Percentiles rank a stretch among this genome's conserved stretches.
phyloP scores from a whole-genome alignment of 2,329 filamentous ascomycete genomes.

The Paracamarosporium sp. region DNA sequence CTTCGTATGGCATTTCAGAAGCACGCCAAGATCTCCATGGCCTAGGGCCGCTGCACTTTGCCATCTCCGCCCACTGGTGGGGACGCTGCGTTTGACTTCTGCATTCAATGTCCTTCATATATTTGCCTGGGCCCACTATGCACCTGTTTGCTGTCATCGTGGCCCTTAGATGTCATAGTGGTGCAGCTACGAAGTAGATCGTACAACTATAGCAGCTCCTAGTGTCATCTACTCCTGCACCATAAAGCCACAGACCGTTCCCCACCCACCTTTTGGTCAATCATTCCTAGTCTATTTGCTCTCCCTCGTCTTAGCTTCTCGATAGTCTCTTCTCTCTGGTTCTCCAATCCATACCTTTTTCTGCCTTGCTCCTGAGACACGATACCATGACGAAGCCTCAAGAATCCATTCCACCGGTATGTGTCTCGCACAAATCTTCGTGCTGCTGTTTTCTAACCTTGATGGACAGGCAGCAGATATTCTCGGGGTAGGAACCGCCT shows the following conservation, averaged over 20 bases:
- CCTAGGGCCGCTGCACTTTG: conserved; percentile 19
- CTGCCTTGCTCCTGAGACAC: background rate
- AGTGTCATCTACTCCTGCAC: conserved; percentile 4
- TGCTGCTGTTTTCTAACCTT: conserved; percentile 25
- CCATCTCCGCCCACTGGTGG: conserved; percentile 21
- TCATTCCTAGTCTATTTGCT: conserved; percentile 12
- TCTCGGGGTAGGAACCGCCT: conserved; percentile 40
- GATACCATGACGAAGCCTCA: conserved; percentile 38
- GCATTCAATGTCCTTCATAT: conserved; percentile 10
- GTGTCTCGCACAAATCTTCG: conserved; percentile 9
- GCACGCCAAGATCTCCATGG: conserved; percentile 13
- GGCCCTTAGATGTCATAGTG: conserved; percentile 12
- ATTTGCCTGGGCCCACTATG: conserved; percentile 11
- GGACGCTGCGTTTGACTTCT: conserved; percentile 13
- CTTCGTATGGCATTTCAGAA: conserved; percentile 16
- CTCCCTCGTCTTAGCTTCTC: conserved; percentile 11
- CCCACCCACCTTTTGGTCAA: conserved; percentile 4
- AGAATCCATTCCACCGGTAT: conserved; percentile 42
- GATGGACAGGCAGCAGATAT: conserved; percentile 44
- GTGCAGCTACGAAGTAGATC: conserved; percentile 8
- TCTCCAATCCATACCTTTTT: conserved; percentile 1
- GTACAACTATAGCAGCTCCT: conserved; percentile 8
- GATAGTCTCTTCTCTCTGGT: background rate
- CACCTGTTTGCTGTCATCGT: conserved; percentile 13
- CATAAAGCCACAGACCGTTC: conserved; percentile 18